Evolutionary conservation across 2,329 filamentous ascomycete species (phyloP).

Genomic region (Sclerotinia minor): DNA sequence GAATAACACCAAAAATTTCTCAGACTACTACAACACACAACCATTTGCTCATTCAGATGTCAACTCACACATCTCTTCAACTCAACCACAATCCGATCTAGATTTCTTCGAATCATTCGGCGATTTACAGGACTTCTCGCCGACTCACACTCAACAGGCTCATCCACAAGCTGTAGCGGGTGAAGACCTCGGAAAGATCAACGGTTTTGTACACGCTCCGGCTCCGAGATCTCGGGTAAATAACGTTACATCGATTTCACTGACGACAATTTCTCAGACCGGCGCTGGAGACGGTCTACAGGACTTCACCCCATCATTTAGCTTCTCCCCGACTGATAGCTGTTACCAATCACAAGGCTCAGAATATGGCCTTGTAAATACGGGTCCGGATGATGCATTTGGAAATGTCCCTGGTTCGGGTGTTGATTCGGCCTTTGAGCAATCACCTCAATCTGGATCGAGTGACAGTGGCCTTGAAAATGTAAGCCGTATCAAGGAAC

Average conservation of each 20-base stretch:
- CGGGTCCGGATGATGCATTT: not conserved
- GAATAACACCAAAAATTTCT: not conserved
- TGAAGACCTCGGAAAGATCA: slow-evolving; percentile 15
- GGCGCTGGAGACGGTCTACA: not conserved
- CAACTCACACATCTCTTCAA: slow-evolving; percentile 11
- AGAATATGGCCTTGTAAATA: not conserved
- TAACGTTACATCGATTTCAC: not conserved
- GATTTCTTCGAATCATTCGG: slow-evolving; percentile 9
- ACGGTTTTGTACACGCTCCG: not conserved
- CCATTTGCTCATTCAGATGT: not conserved
- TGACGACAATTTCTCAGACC: not conserved
- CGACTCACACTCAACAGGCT: slow-evolving; percentile 12
- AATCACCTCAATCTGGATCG: slow-evolving; percentile 2
- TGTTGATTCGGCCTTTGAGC: not conserved
- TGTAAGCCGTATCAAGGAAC: not conserved
- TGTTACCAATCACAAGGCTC: slow-evolving; percentile 11
- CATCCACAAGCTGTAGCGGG: slow-evolving; percentile 5
- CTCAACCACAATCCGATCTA: not conserved
- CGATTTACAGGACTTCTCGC: not conserved
- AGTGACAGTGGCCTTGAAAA: not conserved
- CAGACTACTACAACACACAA: slow-evolving; percentile 6
- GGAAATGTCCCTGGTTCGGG: too few relatives aligned
- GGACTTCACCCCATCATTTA: not conserved
- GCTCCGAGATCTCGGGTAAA: slow-evolving; percentile 1
- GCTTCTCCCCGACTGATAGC: slow-evolving; percentile 1